These are phyloP conservation scores for Monosporascus sp. DNA, from an alignment of 2,329 filamentous ascomycete species.

Conservation along the genomic window DNA sequence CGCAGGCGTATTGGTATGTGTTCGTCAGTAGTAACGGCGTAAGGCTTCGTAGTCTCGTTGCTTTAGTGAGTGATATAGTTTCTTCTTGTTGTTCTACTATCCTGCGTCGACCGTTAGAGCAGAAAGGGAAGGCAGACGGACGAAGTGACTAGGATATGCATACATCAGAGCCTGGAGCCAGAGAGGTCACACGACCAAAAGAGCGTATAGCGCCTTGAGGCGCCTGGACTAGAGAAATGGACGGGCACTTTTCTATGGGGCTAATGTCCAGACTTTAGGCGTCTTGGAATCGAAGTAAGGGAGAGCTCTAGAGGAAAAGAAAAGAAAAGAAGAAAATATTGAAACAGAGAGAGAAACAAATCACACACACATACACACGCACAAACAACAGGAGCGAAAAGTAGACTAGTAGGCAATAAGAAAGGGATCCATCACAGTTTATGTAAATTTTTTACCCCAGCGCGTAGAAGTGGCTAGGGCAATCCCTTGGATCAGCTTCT, in stretches of 20 bases:
- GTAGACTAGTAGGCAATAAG: too few relatives aligned
- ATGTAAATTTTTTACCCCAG: too few relatives aligned
- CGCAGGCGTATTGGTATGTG: background rate
- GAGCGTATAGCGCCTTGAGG: background rate
- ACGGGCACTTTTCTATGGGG: background rate
- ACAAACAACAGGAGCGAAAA: too few relatives aligned
- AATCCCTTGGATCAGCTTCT: too few relatives aligned
- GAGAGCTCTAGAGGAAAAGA: background rate
- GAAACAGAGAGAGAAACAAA: background rate
- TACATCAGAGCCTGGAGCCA: background rate
- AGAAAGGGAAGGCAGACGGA: background rate
- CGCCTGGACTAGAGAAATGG: background rate
- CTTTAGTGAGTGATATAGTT: background rate
- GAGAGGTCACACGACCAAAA: background rate
- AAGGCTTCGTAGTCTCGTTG: background rate
- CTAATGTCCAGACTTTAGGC: too few relatives aligned
- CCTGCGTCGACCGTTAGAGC: background rate
- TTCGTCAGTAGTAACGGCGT: background rate
- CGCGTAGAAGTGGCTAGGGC: too few relatives aligned
- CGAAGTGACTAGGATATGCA: background rate
- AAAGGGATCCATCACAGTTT: too few relatives aligned
- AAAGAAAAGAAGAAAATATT: background rate
- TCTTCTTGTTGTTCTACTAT: background rate
- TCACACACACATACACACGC: background rate
- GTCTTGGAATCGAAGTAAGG: background rate